phyloP scores from a whole-genome alignment of 2,329 filamentous ascomycete species.

The Colletotrichum sp. region DNA sequence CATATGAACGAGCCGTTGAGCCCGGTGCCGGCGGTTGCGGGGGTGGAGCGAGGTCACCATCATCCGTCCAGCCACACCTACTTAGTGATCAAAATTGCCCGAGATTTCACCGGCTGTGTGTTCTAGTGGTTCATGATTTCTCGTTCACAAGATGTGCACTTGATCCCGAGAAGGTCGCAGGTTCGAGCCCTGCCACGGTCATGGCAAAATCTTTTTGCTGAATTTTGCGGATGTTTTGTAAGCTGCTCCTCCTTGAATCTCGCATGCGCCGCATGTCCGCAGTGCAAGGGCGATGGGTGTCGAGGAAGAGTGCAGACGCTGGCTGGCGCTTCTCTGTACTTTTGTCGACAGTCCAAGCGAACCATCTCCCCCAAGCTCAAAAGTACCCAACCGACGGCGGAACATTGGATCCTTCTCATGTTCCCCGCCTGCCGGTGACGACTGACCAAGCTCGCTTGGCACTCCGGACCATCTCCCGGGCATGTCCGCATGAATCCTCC shows the following conservation, averaged over 20 bases:
- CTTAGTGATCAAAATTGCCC: not conserved
- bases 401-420: not conserved
- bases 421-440: not conserved
- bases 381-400: not conserved
- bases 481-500: not conserved
- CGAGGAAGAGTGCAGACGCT: accelerated
- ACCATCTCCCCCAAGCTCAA: not conserved
- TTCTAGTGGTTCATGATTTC: not conserved
- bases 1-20: accelerated
- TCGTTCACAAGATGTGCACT: not conserved
- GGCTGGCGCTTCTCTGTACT: not conserved
- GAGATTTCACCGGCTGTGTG: not conserved
- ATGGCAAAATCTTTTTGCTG: not conserved
- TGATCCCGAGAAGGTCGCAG: not conserved
- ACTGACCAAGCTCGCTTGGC: not conserved
- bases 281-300: not conserved
- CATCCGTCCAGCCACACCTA: accelerated
- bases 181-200: not conserved
- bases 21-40: not conserved
- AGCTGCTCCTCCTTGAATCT: not conserved
- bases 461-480: not conserved
- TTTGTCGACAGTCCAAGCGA: not conserved
- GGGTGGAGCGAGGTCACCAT: accelerated
- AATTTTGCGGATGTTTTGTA: accelerated
- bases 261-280: not conserved